Evolutionary conservation across 2,329 filamentous ascomycete genomes (phyloP).

Genomic region (Exophiala spinifera): DNA sequence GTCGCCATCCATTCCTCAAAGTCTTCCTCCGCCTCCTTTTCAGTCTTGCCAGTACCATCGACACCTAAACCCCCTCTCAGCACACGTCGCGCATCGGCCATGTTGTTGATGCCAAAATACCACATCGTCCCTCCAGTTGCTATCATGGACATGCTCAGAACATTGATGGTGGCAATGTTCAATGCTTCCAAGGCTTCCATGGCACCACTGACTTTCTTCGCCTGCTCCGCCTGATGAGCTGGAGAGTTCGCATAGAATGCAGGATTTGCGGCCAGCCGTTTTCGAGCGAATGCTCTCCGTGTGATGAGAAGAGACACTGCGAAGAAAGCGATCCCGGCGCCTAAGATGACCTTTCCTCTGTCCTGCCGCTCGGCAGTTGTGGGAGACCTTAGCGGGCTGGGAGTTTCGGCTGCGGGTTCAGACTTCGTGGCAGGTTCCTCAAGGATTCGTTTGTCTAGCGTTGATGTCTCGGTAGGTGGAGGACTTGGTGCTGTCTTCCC

Average conservation of each 20-base stretch:
- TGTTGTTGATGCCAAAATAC: slow-evolving; percentile 69
- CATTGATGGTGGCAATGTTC: slow-evolving; percentile 82
- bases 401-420: slow-evolving; percentile 1
- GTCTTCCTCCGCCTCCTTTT: slow-evolving; percentile 52
- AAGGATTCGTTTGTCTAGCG: slow-evolving; percentile 18
- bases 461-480: background rate
- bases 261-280: slow-evolving; percentile 61
- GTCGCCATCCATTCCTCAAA: slow-evolving; percentile 53
- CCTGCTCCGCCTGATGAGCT: slow-evolving; percentile 38
- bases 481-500: slow-evolving; percentile 12
- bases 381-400: slow-evolving; percentile 7
- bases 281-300: slow-evolving; percentile 65
- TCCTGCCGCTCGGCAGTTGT: slow-evolving; percentile 33
- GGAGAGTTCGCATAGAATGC: slow-evolving; percentile 62
- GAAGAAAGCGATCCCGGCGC: slow-evolving; percentile 73
- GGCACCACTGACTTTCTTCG: slow-evolving; percentile 55
- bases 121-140: slow-evolving; percentile 69
- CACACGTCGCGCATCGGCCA: slow-evolving; percentile 63
- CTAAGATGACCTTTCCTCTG: slow-evolving; percentile 62
- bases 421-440: slow-evolving; percentile 14
- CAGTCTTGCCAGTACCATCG: slow-evolving; percentile 52
- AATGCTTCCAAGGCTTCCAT: slow-evolving; percentile 79
- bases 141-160: slow-evolving; percentile 72
- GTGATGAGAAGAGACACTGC: slow-evolving; percentile 68
- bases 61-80: slow-evolving; percentile 59